phyloP scores from a whole-genome alignment of 768 basidiomycete species.

The Inosperma sp. region DNA sequence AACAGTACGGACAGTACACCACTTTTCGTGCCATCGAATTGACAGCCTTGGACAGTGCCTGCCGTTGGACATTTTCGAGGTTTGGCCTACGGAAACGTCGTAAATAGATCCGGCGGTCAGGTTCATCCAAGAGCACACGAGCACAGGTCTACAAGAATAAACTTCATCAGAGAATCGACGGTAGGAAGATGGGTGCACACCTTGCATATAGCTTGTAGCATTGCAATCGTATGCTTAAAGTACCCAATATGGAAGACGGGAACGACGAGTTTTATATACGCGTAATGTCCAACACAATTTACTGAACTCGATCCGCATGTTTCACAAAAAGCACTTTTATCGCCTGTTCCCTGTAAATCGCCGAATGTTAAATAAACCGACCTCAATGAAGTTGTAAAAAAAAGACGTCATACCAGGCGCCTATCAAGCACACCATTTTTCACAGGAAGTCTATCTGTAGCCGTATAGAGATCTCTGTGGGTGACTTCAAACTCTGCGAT shows the following conservation, averaged over 20 bases:
- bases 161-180: not conserved
- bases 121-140: slow-evolving; percentile 81
- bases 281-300: slow-evolving; percentile 97
- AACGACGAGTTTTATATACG: slow-evolving; percentile 94
- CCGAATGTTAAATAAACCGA: not conserved
- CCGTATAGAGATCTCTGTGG: slow-evolving; percentile 85
- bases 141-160: slow-evolving; percentile 67
- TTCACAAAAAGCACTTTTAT: slow-evolving; percentile 89
- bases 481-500: slow-evolving; percentile 96
- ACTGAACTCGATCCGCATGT: slow-evolving; percentile 90
- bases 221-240: slow-evolving; percentile 91
- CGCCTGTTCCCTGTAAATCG: slow-evolving; percentile 75
- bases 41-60: slow-evolving; percentile 76
- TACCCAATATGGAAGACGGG: slow-evolving; percentile 99
- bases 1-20: slow-evolving; percentile 89
- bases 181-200: slow-evolving; percentile 36
- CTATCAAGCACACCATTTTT: slow-evolving; percentile 91
- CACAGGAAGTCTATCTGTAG: slow-evolving; percentile 77
- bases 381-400: not conserved
- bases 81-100: slow-evolving; percentile 87
- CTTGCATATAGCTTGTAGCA: slow-evolving; percentile 97
- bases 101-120: slow-evolving; percentile 78
- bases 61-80: slow-evolving; percentile 90
- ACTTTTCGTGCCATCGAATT: slow-evolving; percentile 85
- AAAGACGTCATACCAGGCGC: slow-evolving; percentile 59